Evolutionary conservation across 768 basidiomycete species (phyloP), one percentile per base, ranked within the genome.

Genomic region (Holtermannia corniformis): DNA sequence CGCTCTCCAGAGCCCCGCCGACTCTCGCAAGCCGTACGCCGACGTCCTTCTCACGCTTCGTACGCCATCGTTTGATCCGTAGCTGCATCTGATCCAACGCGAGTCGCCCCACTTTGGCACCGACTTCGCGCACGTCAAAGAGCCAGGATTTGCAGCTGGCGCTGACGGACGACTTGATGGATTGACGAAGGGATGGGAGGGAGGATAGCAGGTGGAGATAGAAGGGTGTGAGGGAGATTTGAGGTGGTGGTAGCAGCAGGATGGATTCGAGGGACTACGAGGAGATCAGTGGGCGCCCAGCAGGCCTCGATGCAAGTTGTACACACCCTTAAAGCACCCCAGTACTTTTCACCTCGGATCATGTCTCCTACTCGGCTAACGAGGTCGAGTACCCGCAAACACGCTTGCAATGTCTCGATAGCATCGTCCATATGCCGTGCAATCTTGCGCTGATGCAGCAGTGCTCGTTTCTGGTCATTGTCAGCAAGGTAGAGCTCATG

Each of bases 81-180:
- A 75, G 68, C 47, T 90, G 86, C 89, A 97, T 96, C 13, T 82
- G 81, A 60, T 96, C 90, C 42, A 91, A 79, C 2, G 92, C 92
- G 3, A 87, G 79, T 58, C 78, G 79, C 3, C 95, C 95, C 5
- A 99, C 86, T 48, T 84, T 80, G 1, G 83, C 82, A 49, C 87
- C 87, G 54, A 85, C 79, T 61, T 95, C 90, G 52, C 95, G 78
- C 49, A 96, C 90, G 63, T 97, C 92, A 45, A 95, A 80, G 23
- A 99, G 75, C 95, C 95, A 99, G 58, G 93, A 85, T 65, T 96
- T 97, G 76, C 87, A 85, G 3, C 90, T 88, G 0, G 89, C 88
- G 3, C 88, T 92, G 3, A 96, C 93, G 0, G 88, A 85, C 64
- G 87, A 87, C 71, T 90, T 88, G 67, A 99, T 87, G 64, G 91